phyloP scores from a whole-genome alignment of 345 rosid species.

The Eucalyptus pauciflora region DNA sequence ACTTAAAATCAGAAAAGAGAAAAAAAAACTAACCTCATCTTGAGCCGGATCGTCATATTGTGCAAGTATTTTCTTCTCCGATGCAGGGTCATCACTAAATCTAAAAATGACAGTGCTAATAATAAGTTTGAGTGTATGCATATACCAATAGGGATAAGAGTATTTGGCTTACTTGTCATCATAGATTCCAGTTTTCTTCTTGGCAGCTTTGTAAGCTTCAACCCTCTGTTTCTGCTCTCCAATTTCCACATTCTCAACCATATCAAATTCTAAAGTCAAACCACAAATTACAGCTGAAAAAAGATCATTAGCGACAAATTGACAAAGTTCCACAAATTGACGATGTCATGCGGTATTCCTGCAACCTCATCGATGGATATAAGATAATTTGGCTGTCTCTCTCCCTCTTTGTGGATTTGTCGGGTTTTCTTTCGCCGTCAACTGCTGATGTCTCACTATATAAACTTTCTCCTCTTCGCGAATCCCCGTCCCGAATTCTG shows the following conservation, averaged over 20 bases:
- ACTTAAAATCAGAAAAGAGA: too few species aligned
- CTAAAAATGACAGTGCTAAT: constrained; percentile 16
- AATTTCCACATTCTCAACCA: constrained; percentile 97
- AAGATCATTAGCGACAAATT: too few species aligned
- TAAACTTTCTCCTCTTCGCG: too few species aligned
- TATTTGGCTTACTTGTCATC: constrained; percentile 60
- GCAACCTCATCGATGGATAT: too few species aligned
- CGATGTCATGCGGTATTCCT: too few species aligned
- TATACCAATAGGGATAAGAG: background rate
- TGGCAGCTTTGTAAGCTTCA: constrained; percentile 86
- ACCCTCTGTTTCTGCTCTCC: constrained; percentile 92
- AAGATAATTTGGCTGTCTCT: too few species aligned
- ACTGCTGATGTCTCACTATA: too few species aligned
- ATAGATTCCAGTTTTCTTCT: constrained; percentile 67
- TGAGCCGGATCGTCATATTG: constrained; percentile 66
- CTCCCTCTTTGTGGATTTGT: too few species aligned
- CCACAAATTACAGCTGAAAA: too few species aligned
- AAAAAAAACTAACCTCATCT: constrained; percentile 54
- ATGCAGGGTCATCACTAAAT: constrained; percentile 72
- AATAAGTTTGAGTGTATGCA: background rate
- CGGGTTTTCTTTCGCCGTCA: too few species aligned
- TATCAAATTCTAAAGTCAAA: constrained; percentile 42
- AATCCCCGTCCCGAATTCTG: too few species aligned
- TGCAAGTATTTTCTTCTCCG: constrained; percentile 76
- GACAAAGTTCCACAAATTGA: too few species aligned